Base-by-base conservation (phyloP, 495 filamentous ascomycete species). In the Bombardia bombarda region DNA sequence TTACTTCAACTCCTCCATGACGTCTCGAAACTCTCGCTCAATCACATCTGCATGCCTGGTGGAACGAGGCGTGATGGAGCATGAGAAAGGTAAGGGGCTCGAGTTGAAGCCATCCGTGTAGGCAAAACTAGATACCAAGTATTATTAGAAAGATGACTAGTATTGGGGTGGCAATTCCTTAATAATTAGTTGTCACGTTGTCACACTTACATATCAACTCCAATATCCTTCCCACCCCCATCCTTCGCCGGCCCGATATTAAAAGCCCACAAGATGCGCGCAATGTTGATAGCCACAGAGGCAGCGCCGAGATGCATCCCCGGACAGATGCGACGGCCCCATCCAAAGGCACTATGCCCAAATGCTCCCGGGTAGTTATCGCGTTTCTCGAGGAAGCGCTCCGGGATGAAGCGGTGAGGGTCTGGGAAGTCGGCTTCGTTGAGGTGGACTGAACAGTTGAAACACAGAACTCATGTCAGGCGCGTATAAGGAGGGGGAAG, bases 341-440 rank as follows among this genome's bases (percentile, higher is more conserved):
- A 78, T 17, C 74, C 73, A 38, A 79, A 77, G 0, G 73, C 74
- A 52, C 73, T 76, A 45, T 77, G 75, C 4, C 75, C 73, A 26
- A 64, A 63, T 25, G 68, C 62, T 2, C 69, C 68, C 6, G 73
- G 73, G 33, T 78, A 79, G n/a, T n/a, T n/a, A 0, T 70, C 64
- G 8, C 72, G 56, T 0, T 56, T 18, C 13, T 50, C 53, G 8
- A 63, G 31, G 26, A 71, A 69, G 12, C 69, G 56, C 41, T 73
- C 69, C 1, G 69, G 69, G 14, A 45, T 48, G 52, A 77, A 77
- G 37, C 61, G 43, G 43, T 79, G 65, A 10, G 76, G 74, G 16
- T 75, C 63, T 7, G 72, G 74, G 45, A 79, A 81, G 51, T 79
- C 74, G 19, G 68, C 60, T 32, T 74, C 68, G 52, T 80, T 77